Base-by-base conservation (phyloP, 106 monocot species). In the Hemerocallis citrina region DNA sequence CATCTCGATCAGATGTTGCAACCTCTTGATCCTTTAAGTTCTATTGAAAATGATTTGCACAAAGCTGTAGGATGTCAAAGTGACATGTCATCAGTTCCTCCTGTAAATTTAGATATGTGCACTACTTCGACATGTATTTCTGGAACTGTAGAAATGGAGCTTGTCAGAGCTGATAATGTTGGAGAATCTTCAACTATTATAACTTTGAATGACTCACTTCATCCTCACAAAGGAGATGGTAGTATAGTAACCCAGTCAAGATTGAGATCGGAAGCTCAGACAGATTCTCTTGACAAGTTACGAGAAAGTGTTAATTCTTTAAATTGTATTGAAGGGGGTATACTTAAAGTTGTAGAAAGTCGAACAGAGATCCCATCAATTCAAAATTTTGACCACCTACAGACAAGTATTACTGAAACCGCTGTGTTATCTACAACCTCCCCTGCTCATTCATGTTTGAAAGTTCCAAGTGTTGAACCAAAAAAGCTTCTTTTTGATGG, bases 401-500 rank as follows among this genome's bases (percentile, higher is more conserved):
- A 41, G 8, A 35, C 21, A 19, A 57, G 49, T 48, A 6, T 21
- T 8, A 12, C 38, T 60, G 28, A 23, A 60, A 60, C 8, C 57
- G 20, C 34, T 57, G 57, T 3, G n/a, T 57, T 20, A 34, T 3
- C 34, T 20, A 36, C 20, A 44, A 9, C 30, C 30, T 44, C 32
- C 13, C 32, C 42, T 47, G 62, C 33, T 34, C n/a, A 38, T 57
- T 42, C 50, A 51, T 25, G 43, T 42, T 61, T 61, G 31, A 46
- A 32, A 10, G 54, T 21, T 33, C 16, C 23, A n/a, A 20, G 22
- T 19, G 66, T 66, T 66, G 66, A 66, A 55, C 66, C 66, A 27
- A 66, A 61, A 30, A 42, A 46, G 23, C 61, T 66, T 61, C 34
- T 44, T 23, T 66, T 77, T 71, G 71, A 71, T 55, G 52, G 43